Base-by-base conservation (phyloP, 108 stramenopile species). In the Nitzschia sp. region DNA sequence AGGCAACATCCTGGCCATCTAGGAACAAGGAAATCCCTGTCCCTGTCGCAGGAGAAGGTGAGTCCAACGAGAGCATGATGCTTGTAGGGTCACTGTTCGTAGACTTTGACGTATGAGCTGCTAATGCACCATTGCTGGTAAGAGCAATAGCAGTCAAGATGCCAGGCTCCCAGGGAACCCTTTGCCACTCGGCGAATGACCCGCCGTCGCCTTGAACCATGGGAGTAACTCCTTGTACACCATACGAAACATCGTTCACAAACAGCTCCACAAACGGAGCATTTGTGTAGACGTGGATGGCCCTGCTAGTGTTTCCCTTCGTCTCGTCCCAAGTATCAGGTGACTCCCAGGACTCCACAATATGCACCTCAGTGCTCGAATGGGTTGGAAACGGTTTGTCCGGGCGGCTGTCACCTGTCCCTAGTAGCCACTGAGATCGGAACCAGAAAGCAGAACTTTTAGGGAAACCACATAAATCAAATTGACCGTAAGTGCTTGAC, bases 401-500 rank as follows among this genome's bases (percentile, higher is more conserved):
- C 43, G 40, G 10, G 11, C 41, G 55, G 37, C 37, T 43, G 50
- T 79, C 56, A 12, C 50, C 20, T 34, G 51, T 57, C 10, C 56
- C 51, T 40, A 79, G 43, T 8, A 73, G 73, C 78, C 78, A 79
- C 42, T 73, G 72, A 14, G 57, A 62, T 24, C 72, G 70, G 40
- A 73, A 79, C 78, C 78, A 79, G 59, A 68, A 72, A 15, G 72
- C 78, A 14, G 71, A 54, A 7, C 65, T 43, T 40, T 79, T 79
- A 9, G 65, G 63, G 48, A 79, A 79, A 12, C 78, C 78, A 60
- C 64, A 53, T 9, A 79, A 41, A 41, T 79, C 78, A 42, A 55
- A 79, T 55, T 73, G 71, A 12, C 78, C 78, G 39, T 73, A 79
- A 20, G 71, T 63, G 39, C 67, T 69, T 14, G 67, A 69, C 12